These are phyloP conservation scores for Harrya chromipes DNA, from an alignment of 768 basidiomycete genomes.

Conservation along the genomic window DNA sequence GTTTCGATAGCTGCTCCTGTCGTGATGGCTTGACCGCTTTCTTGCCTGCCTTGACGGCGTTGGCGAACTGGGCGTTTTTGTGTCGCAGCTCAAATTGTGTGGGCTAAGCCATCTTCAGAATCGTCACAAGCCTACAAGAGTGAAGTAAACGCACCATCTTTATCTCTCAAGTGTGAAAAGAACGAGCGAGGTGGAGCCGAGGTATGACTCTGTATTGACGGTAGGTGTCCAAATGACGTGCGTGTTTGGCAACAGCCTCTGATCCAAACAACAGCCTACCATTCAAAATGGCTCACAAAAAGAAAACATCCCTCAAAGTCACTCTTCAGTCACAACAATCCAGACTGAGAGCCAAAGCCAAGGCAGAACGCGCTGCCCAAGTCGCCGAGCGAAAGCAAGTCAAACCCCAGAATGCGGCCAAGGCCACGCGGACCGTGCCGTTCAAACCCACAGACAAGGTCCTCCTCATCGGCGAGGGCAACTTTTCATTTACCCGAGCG, in stretches of 20 bases:
- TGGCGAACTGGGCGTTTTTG: constrained; percentile 78
- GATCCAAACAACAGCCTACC: constrained; percentile 30
- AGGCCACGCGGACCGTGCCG: constrained; percentile 54
- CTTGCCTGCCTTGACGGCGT: constrained; percentile 69
- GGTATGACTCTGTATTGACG: background rate
- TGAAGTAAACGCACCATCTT: constrained; percentile 31
- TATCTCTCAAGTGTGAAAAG: background rate
- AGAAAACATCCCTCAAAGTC: constrained; percentile 56
- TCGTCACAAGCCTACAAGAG: background rate
- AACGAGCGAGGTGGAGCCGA: constrained; percentile 30
- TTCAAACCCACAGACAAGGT: constrained; percentile 65
- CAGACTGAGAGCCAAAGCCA: constrained; percentile 60
- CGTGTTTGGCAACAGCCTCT: constrained; percentile 24
- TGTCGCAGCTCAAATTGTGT: constrained; percentile 81
- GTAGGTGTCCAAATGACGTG: constrained; percentile 14
- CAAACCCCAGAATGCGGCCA: constrained; percentile 33
- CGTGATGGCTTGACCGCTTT: constrained; percentile 70
- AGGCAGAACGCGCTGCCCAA: constrained; percentile 49
- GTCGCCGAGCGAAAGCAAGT: constrained; percentile 42
- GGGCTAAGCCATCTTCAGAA: constrained; percentile 43
- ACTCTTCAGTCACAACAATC: constrained; percentile 69
- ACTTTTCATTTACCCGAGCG: constrained; percentile 88
- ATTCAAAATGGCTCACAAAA: constrained; percentile 41
- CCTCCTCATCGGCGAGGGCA: constrained; percentile 87
- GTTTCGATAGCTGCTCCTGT: constrained; percentile 66